Conservation (phyloP, 139 green algal genomes). For the Closterium sp. region DNA sequence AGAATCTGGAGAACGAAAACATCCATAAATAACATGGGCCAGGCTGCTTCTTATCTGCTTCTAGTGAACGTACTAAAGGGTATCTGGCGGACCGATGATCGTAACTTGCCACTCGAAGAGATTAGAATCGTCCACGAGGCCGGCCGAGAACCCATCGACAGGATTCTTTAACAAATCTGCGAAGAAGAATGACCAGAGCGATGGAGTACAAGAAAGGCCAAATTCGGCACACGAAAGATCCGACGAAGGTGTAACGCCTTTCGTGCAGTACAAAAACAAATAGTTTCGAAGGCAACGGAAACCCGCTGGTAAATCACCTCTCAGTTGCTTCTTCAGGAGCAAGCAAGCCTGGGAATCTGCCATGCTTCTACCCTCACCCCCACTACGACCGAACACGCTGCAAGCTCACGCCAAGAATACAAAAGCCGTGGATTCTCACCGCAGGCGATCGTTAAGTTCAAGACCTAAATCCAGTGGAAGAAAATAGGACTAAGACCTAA, state of each 20-base stretch:
- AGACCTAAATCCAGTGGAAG: not conserved
- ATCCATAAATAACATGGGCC: no score
- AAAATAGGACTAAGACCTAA: not conserved
- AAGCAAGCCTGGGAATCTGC: constrained; percentile 70
- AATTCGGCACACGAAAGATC: not conserved
- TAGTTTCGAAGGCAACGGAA: not conserved
- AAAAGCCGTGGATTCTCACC: not conserved
- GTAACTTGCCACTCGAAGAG: constrained; percentile 98
- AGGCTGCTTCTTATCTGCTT: no score
- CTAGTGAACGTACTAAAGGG: constrained; percentile 76
- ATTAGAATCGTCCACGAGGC: constrained; percentile 93
- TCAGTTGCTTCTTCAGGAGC: constrained; percentile 88
- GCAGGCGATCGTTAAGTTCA: not conserved
- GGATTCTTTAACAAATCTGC: constrained; percentile 94
- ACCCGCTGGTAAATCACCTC: constrained; percentile 63
- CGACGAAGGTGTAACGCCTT: not conserved
- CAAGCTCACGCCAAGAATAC: not conserved
- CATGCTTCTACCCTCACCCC: constrained; percentile 13
- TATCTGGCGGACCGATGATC: constrained; percentile 97
- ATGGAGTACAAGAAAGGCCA: not conserved
- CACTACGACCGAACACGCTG: not conserved
- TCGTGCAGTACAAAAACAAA: not conserved
- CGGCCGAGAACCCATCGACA: constrained; percentile 97
- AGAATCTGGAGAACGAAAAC: not conserved
- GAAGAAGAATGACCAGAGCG: not conserved